Evolutionary conservation across 768 basidiomycete genomes (phyloP).

Genomic region (Rubroboletus satanas): DNA sequence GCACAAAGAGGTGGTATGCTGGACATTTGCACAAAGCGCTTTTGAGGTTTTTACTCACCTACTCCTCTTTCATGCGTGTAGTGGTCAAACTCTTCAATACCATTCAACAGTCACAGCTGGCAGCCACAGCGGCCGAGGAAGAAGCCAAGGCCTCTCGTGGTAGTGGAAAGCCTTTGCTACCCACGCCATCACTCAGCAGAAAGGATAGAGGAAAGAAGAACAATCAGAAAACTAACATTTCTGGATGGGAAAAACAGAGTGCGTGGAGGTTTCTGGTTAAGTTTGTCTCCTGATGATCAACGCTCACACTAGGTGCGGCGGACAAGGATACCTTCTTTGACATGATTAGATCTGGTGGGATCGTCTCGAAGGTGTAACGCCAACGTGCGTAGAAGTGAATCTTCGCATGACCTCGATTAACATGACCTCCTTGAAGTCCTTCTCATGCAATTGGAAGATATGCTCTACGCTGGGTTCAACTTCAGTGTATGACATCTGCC

Average conservation of each 20-base stretch:
- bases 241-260: constrained; percentile 60
- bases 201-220: constrained; percentile 48
- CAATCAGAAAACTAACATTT: constrained; percentile 50
- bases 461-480: background rate
- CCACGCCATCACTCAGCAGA: constrained; percentile 55
- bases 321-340: constrained; percentile 77
- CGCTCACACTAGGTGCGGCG: constrained; percentile 42
- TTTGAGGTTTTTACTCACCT: too few species aligned
- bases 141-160: constrained; percentile 61
- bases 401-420: background rate
- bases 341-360: constrained; percentile 75
- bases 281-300: constrained; percentile 4
- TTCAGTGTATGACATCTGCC: background rate
- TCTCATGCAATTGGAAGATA: background rate
- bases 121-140: constrained; percentile 48
- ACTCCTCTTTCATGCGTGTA: constrained; percentile 14
- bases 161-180: constrained; percentile 67
- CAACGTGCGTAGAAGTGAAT: background rate
- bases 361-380: constrained; percentile 63
- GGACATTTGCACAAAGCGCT: background rate
- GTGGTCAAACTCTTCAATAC: constrained; percentile 88
- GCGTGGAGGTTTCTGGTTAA: constrained; percentile 15
- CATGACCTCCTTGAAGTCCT: background rate
- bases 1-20: constrained; percentile 77
- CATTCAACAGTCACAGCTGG: constrained; percentile 76